These are phyloP conservation scores for Linaria vulgaris DNA, from an alignment of 257 asterid genomes.

Conservation along the genomic window DNA sequence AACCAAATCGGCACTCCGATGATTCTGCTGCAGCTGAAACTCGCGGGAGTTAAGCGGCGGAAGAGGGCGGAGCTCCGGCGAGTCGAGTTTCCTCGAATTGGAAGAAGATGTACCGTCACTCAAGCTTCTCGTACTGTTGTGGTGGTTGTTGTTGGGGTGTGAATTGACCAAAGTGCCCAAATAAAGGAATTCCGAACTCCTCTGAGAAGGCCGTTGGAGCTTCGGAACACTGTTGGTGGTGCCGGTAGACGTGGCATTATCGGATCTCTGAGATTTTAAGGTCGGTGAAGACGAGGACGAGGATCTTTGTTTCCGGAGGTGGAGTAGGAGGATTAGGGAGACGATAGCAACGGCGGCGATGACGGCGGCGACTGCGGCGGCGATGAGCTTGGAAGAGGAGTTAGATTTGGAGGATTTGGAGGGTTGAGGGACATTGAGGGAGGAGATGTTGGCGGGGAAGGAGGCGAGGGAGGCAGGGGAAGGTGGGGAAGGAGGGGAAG, in stretches of 20 bases:
- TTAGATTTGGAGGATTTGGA: conserved; percentile 37
- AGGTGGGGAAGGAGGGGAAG: conserved; percentile 49
- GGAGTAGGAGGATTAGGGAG: conserved; percentile 54
- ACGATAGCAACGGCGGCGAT: conserved; percentile 56
- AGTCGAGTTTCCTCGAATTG: conserved; percentile 51
- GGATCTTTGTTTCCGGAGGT: conserved; percentile 41
- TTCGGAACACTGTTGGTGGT: conserved; percentile 48
- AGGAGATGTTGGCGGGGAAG: conserved; percentile 61
- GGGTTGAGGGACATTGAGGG: conserved; percentile 40
- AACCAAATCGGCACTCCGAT: conserved; percentile 35
- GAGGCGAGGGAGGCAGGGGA: conserved; percentile 46
- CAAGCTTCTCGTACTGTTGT: conserved; percentile 30
- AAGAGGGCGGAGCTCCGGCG: conserved; percentile 94
- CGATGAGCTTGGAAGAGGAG: conserved; percentile 52
- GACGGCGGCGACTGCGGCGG: conserved; percentile 58
- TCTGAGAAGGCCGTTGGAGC: conserved; percentile 79
- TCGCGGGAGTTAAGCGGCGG: conserved; percentile 53
- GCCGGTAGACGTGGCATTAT: conserved; percentile 31
- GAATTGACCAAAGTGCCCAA: conserved; percentile 85
- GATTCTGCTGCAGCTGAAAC: conserved; percentile 28
- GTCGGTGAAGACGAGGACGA: conserved; percentile 15
- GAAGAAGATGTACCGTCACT: conserved; percentile 24
- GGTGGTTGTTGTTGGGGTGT: conserved; percentile 43
- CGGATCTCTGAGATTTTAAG: conserved; percentile 63
- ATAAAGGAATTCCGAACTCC: conserved; percentile 88